A percentile compares a stretch with the other conserved stretches of the same genome.
These are phyloP conservation scores for Alternaria sp. DNA, from an alignment of 2,329 filamentous ascomycete species.

Conservation along the genomic window DNA sequence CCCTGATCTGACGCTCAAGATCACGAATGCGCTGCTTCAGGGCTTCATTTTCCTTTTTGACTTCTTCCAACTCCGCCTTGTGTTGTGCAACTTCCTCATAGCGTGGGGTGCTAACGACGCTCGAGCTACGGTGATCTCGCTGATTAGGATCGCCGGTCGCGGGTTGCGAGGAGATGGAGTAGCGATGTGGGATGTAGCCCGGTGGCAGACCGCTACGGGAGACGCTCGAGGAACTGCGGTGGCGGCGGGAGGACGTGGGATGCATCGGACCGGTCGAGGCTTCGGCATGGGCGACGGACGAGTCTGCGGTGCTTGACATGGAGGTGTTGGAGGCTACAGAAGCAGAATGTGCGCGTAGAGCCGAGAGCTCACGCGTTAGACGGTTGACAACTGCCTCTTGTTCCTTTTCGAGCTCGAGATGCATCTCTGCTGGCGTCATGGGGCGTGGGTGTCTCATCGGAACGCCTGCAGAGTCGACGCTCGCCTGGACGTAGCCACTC, in stretches of 20 bases:
- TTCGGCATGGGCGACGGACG: conserved; percentile 53
- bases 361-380: conserved; percentile 84
- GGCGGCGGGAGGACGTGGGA: conserved; percentile 63
- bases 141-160: conserved; percentile 31
- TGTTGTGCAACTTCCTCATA: conserved; percentile 56
- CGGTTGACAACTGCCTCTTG: conserved; percentile 96
- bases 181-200: conserved; percentile 36
- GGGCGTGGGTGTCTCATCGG: conserved; percentile 87
- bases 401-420: conserved; percentile 90
- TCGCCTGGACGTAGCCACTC: conserved; percentile 31
- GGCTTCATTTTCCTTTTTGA: conserved; percentile 59
- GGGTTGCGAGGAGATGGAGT: conserved; percentile 45
- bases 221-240: conserved; percentile 65
- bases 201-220: conserved; percentile 48
- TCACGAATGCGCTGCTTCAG: conserved; percentile 58
- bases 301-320: conserved; percentile 54
- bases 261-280: conserved; percentile 58
- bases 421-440: conserved; percentile 86
- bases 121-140: conserved; percentile 40
- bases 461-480: conserved; percentile 58
- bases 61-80: conserved; percentile 57
- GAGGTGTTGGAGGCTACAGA: conserved; percentile 65
- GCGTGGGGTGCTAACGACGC: conserved; percentile 49
- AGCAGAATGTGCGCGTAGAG: conserved; percentile 75
- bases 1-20: conserved; percentile 53